Base-by-base conservation (phyloP, 768 basidiomycete species). In the Rhodotorula paludigena region DNA sequence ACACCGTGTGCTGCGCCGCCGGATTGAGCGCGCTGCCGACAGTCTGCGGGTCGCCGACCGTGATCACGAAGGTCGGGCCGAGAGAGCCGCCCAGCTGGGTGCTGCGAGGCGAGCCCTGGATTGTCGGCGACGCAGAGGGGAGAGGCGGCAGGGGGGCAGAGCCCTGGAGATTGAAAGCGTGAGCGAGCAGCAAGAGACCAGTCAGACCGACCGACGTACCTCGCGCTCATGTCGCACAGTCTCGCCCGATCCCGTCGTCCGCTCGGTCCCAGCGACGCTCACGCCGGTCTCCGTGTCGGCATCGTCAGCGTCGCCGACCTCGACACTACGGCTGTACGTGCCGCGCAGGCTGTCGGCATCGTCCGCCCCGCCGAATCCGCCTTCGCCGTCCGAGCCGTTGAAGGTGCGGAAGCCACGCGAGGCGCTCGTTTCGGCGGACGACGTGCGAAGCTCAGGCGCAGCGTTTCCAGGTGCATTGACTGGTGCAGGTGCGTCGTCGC, bases 31-130 rank as follows among this genome's bases (percentile, higher is more conserved):
- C 90, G 75, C 93, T 91, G n/a, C 96, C 96, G 51, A 97, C 89
- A 74, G 89, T 90, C 73, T 97, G 92, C 10, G 96, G 96, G 78
- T 99, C 96, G 60, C 91, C 89, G n/a, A 99, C 92, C 0, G 88
- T 85, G 71, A 99, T 90, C 14, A 84, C 78, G 77, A 96, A 97
- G 1, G 68, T 58, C 9, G 74, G 75, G 3, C 73, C 71, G 25
- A 72, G 71, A 6, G 71, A 64, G 28, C 66, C 71, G 42, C 63
- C 66, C 25, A 65, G 55, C 10, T 64, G 38, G 28, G 60, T 57
- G 30, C 63, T 64, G 10, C 69, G 48, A 1, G 69, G 69, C 10
- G 70, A 67, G 15, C 62, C 59, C 23, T 64, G 58, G 8, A 64
- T 47, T 1, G 65, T 56, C 9, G 51, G 38, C 14, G 41, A n/a